Evolutionary conservation across 2,329 filamentous ascomycete genomes (phyloP).

Genomic region (Aspergillus floridensis): DNA sequence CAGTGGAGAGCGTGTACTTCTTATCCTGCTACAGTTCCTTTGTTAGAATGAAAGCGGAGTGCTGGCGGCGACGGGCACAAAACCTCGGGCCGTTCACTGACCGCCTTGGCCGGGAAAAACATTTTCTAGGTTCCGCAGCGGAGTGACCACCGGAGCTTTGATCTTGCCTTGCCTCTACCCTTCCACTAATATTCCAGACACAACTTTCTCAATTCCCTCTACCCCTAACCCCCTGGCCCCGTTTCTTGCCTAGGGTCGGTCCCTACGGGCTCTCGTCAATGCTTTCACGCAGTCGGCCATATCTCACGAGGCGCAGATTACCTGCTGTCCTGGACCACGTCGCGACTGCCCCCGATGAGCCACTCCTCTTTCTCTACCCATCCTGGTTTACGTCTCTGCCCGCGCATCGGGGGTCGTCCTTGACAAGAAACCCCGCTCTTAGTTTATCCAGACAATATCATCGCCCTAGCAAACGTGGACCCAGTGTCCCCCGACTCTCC

Average conservation of each 20-base stretch:
- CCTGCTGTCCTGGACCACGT: constrained; percentile 37
- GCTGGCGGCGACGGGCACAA: neutral
- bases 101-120: neutral
- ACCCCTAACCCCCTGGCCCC: neutral
- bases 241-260: constrained; percentile 19
- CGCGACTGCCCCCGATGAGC: constrained; percentile 40
- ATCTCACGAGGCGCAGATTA: constrained; percentile 40
- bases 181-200: neutral
- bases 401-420: constrained; percentile 20
- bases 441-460: neutral
- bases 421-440: constrained; percentile 1
- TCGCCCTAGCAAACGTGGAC: neutral
- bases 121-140: neutral
- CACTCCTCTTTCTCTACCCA: constrained; percentile 48
- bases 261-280: constrained; percentile 30
- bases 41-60: neutral
- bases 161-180: neutral
- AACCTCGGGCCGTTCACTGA: neutral
- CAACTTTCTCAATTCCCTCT: neutral
- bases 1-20: too few species aligned
- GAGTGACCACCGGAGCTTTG: neutral
- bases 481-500: neutral
- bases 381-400: constrained; percentile 36
- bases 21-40: too few species aligned
- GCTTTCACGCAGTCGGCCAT: constrained; percentile 44